phyloP scores from a whole-genome alignment of 805 yeast species.

The Metschnikowia dekortorum region DNA sequence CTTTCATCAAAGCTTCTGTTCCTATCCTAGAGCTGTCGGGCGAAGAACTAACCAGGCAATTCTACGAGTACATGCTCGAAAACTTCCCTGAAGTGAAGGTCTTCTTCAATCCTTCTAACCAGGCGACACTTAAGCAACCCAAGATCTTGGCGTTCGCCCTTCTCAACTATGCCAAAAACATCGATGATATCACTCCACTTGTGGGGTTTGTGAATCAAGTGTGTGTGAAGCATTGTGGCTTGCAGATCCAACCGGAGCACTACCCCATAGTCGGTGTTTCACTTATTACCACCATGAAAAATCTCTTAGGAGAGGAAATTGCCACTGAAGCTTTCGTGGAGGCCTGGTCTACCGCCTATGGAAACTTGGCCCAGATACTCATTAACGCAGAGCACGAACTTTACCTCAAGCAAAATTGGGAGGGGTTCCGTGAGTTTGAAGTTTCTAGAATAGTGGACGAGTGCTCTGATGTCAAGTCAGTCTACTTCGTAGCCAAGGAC shows the following conservation, averaged over 20 bases:
- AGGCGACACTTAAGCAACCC: conserved; percentile 53
- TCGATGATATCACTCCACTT: conserved; percentile 54
- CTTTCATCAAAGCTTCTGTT: conserved; percentile 41
- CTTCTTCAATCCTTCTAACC: conserved; percentile 60
- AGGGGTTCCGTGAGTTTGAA: conserved; percentile 51
- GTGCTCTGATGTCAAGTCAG: conserved; percentile 44
- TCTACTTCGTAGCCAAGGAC: conserved; percentile 37
- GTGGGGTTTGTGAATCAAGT: conserved; percentile 53
- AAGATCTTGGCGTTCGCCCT: conserved; percentile 60
- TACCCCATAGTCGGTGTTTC: conserved; percentile 61
- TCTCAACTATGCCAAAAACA: conserved; percentile 56
- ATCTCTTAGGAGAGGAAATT: conserved; percentile 46
- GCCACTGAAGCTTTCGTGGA: conserved; percentile 56
- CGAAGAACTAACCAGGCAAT: conserved; percentile 46
- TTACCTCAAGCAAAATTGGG: conserved; percentile 48
- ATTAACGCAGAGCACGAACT: conserved; percentile 50
- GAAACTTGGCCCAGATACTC: conserved; percentile 55
- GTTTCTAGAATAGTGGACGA: conserved; percentile 43
- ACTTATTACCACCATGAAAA: conserved; percentile 50
- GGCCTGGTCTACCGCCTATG: conserved; percentile 68
- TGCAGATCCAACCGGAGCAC: conserved; percentile 59
- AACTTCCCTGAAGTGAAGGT: conserved; percentile 51
- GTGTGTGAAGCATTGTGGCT: conserved; percentile 62
- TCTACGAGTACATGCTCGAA: conserved; percentile 53
- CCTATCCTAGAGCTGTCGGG: conserved; percentile 59